Evolutionary conservation across 73 alveolate species (phyloP).

Genomic region (Paramecium octaurelia): DNA sequence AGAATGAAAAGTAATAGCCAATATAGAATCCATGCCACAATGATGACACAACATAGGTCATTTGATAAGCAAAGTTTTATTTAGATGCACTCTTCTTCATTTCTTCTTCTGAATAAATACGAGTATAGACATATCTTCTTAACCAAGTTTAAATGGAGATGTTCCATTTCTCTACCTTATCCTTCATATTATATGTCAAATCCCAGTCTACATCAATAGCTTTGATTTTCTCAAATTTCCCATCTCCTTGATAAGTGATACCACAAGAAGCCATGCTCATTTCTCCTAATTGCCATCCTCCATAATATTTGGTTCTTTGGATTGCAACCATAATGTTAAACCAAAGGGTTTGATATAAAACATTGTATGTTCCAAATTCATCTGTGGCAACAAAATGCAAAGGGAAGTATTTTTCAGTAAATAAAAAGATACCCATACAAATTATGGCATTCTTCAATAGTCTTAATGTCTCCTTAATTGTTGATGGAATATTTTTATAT

Average conservation of each 20-base stretch:
- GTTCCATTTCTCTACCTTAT: conserved; percentile 88
- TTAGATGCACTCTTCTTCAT: conserved; percentile 61
- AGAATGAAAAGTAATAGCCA: conserved; percentile 83
- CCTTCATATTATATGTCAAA: conserved; percentile 56
- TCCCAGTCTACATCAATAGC: conserved; percentile 44
- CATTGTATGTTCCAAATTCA: conserved; percentile 49
- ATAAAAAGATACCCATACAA: conserved; percentile 62
- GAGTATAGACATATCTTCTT: conserved; percentile 76
- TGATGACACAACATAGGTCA: conserved; percentile 86
- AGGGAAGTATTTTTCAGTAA: not conserved
- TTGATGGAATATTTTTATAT: conserved; percentile 69
- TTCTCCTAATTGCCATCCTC: conserved; percentile 59
- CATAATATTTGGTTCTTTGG: conserved; percentile 60
- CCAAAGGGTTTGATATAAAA: conserved; percentile 66
- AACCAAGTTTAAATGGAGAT: conserved; percentile 85
- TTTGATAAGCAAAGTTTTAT: conserved; percentile 63
- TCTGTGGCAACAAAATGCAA: not conserved
- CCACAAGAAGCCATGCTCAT: conserved; percentile 66
- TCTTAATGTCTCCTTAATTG: conserved; percentile 62
- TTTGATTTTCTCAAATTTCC: conserved; percentile 62
- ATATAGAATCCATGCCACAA: conserved; percentile 99
- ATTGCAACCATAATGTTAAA: conserved; percentile 70
- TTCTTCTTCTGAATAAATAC: conserved; percentile 68
- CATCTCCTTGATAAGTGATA: conserved; percentile 81
- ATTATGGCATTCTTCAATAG: conserved; percentile 65